phyloP scores from a whole-genome alignment of 352 stramenopile genomes.

The Phytophthora pini region DNA sequence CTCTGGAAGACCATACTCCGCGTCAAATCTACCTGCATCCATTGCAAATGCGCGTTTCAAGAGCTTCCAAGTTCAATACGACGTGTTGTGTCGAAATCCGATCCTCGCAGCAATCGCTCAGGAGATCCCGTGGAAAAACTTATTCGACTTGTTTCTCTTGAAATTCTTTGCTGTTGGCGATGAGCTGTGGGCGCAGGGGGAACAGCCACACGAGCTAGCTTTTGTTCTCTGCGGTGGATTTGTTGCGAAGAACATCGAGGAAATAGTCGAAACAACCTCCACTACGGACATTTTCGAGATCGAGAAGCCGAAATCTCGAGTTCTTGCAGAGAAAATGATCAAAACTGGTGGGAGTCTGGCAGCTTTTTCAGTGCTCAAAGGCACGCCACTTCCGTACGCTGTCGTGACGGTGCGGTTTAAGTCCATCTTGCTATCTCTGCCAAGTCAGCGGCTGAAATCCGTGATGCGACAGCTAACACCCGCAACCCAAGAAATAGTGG shows the following conservation, averaged over 20 bases:
- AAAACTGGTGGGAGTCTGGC: constrained; percentile 48
- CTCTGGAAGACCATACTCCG: constrained; percentile 46
- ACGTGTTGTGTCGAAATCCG: constrained; percentile 54
- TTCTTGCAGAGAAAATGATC: constrained; percentile 54
- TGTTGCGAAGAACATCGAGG: constrained; percentile 35
- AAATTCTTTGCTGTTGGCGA: constrained; percentile 63
- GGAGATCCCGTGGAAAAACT: constrained; percentile 67
- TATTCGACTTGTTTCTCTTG: constrained; percentile 61
- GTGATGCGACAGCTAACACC: constrained; percentile 52
- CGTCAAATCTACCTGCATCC: constrained; percentile 52
- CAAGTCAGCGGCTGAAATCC: constrained; percentile 58
- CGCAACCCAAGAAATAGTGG: constrained; percentile 30
- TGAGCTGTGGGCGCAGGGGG: constrained; percentile 44
- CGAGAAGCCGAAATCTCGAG: constrained; percentile 14
- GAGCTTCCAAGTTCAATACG: constrained; percentile 62
- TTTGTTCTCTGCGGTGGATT: constrained; percentile 69
- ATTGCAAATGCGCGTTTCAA: constrained; percentile 59
- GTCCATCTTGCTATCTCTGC: constrained; percentile 59
- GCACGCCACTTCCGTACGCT: constrained; percentile 38
- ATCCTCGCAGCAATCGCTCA: constrained; percentile 49
- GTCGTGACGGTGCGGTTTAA: constrained; percentile 60
- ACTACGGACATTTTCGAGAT: constrained; percentile 18
- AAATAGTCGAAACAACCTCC: background rate
- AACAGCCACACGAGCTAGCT: constrained; percentile 49
- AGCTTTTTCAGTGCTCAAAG: constrained; percentile 43